These are phyloP conservation scores for Phycomyces nitens DNA, from an alignment of 192 early-diverging fungal genomes.

Conservation along the genomic window DNA sequence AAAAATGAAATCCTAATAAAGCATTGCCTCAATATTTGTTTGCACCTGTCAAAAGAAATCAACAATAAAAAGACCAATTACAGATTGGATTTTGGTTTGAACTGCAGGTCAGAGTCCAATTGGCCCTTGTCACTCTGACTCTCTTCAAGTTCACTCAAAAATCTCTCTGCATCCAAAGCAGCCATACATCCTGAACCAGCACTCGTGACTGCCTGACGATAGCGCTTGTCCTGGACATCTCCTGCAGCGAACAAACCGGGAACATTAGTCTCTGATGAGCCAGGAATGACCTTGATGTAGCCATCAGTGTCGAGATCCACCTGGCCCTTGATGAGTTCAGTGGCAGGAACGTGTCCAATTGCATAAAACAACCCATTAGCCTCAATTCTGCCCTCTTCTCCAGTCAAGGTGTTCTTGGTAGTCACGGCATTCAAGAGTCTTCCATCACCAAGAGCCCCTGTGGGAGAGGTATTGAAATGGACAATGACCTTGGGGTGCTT, in stretches of 20 bases:
- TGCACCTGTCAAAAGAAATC: no score
- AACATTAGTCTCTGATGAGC: slow-evolving; percentile 79
- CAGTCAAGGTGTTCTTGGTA: slow-evolving; percentile 74
- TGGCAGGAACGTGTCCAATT: slow-evolving; percentile 94
- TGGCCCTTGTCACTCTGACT: background rate
- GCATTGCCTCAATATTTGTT: no score
- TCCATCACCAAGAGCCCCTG: slow-evolving; percentile 84
- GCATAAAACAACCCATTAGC: slow-evolving; percentile 97
- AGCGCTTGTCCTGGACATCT: slow-evolving; percentile 94
- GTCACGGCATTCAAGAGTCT: slow-evolving; percentile 66
- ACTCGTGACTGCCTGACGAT: slow-evolving; percentile 96
- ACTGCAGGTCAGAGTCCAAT: background rate
- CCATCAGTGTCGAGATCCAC: slow-evolving; percentile 81
- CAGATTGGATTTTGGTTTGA: background rate
- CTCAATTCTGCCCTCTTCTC: slow-evolving; percentile 59
- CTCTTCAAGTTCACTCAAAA: slow-evolving; percentile 64
- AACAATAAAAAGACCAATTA: no score
- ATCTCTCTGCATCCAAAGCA: slow-evolving; percentile 93
- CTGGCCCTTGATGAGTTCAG: slow-evolving; percentile 67
- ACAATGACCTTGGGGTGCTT: slow-evolving; percentile 89
- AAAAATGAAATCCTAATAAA: no score
- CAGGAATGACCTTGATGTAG: slow-evolving; percentile 81
- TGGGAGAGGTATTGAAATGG: slow-evolving; percentile 83
- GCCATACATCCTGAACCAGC: slow-evolving; percentile 98
- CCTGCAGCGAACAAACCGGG: slow-evolving; percentile 95